Conservation (phyloP, 2,329 filamentous ascomycete genomes). For the Fusarium neocosmosporiellum region DNA sequence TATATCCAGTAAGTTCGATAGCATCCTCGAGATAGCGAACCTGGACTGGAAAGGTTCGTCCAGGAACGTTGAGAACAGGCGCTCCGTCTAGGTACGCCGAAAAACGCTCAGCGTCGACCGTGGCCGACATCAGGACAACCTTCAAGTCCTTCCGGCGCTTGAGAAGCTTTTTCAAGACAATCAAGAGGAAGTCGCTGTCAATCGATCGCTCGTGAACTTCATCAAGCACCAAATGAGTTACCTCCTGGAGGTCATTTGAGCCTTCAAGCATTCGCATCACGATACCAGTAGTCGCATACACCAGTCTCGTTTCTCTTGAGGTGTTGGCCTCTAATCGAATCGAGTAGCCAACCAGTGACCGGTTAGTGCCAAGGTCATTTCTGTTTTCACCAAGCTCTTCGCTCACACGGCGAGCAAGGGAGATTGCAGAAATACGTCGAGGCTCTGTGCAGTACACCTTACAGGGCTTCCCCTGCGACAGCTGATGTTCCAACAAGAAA, state of each 20-base stretch:
- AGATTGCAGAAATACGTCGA: slow-evolving; percentile 94
- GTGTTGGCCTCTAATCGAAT: slow-evolving; percentile 93
- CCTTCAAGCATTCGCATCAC: slow-evolving; percentile 98
- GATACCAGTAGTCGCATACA: slow-evolving; percentile 92
- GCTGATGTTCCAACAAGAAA: slow-evolving; percentile 90
- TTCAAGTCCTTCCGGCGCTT: slow-evolving; percentile 83
- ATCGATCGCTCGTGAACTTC: slow-evolving; percentile 97
- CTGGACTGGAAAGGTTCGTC: slow-evolving; percentile 91
- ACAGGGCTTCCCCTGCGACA: slow-evolving; percentile 82
- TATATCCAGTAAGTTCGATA: slow-evolving; percentile 86
- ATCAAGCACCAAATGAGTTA: slow-evolving; percentile 95
- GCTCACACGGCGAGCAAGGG: slow-evolving; percentile 90
- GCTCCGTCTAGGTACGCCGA: slow-evolving; percentile 88
- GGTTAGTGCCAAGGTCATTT: slow-evolving; percentile 81
- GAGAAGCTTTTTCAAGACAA: slow-evolving; percentile 88
- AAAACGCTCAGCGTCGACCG: slow-evolving; percentile 91
- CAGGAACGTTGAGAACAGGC: slow-evolving; percentile 89
- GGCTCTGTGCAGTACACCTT: slow-evolving; percentile 98
- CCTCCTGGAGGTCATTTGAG: slow-evolving; percentile 84
- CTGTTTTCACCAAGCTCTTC: slow-evolving; percentile 91
- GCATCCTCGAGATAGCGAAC: slow-evolving; percentile 93
- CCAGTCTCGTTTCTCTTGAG: slow-evolving; percentile 81
- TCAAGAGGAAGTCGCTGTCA: slow-evolving; percentile 94
- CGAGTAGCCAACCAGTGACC: slow-evolving; percentile 92
- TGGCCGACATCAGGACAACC: slow-evolving; percentile 96